These are phyloP conservation scores for Cercospora zeae-maydis DNA, from an alignment of 2,329 filamentous ascomycete species.

Conservation along the genomic window DNA sequence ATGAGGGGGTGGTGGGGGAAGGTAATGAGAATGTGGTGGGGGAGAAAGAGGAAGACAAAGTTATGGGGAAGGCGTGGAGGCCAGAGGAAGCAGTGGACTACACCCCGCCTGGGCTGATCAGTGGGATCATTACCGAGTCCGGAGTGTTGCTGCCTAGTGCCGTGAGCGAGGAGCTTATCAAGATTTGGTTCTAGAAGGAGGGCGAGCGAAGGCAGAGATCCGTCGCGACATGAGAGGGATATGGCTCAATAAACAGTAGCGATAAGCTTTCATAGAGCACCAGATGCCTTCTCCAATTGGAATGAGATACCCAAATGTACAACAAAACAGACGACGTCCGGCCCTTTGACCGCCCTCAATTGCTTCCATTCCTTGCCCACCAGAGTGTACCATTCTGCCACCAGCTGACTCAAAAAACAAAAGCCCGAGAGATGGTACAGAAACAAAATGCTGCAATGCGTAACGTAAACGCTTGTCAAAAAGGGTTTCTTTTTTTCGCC, in stretches of 20 bases:
- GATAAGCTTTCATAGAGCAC: not conserved
- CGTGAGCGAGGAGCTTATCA: constrained; percentile 67
- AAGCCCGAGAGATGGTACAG: not conserved
- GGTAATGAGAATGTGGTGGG: constrained; percentile 22
- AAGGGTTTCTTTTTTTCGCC: not conserved
- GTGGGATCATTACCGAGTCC: constrained; percentile 71
- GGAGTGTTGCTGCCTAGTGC: constrained; percentile 68
- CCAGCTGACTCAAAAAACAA: not conserved
- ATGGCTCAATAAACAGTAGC: not conserved
- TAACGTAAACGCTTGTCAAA: no score
- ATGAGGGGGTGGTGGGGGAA: constrained; percentile 33
- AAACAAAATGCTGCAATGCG: not conserved
- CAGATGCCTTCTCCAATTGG: not conserved
- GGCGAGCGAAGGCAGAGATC: not conserved
- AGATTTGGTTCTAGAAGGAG: constrained; percentile 50
- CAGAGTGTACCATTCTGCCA: not conserved
- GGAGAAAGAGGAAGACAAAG: constrained; percentile 30
- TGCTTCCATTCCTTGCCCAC: not conserved
- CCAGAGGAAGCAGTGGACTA: constrained; percentile 57
- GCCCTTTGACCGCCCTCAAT: not conserved
- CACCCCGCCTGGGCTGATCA: constrained; percentile 65
- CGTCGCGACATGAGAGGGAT: not conserved
- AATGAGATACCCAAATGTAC: not conserved
- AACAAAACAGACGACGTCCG: not conserved
- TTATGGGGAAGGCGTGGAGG: constrained; percentile 26